A percentile compares a stretch with the other conserved stretches of the same genome.
Evolutionary conservation across 2,329 filamentous ascomycete genomes (phyloP).

Genomic region (Curvularia lunata): DNA sequence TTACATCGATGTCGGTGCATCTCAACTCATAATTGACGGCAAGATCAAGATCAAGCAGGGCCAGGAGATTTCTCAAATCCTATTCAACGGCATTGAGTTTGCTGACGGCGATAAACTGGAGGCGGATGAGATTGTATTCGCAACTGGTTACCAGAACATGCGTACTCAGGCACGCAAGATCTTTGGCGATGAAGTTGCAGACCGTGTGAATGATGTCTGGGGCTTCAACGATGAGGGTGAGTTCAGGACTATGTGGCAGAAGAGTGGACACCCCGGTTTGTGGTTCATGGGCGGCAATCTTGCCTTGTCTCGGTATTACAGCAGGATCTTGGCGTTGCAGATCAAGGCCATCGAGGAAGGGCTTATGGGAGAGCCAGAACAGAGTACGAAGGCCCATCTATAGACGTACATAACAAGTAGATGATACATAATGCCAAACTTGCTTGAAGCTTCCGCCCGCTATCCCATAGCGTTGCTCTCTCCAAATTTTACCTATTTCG

Average conservation of each 20-base stretch:
- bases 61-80: slow-evolving; percentile 46
- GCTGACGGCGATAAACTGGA: slow-evolving; percentile 52
- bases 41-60: slow-evolving; percentile 55
- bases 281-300: slow-evolving; percentile 57
- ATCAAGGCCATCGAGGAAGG: slow-evolving; percentile 52
- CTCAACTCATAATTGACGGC: slow-evolving; percentile 51
- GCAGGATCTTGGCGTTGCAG: slow-evolving; percentile 55
- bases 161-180: slow-evolving; percentile 48
- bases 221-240: slow-evolving; percentile 57
- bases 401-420: neutral
- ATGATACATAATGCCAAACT: neutral
- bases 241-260: slow-evolving; percentile 52
- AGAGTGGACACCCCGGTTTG: slow-evolving; percentile 45
- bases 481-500: slow-evolving; percentile 11
- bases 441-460: neutral
- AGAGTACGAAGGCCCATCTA: slow-evolving; percentile 2
- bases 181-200: slow-evolving; percentile 52
- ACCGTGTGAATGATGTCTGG: slow-evolving; percentile 54
- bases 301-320: slow-evolving; percentile 56
- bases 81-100: slow-evolving; percentile 52
- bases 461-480: neutral
- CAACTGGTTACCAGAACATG: slow-evolving; percentile 57
- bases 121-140: slow-evolving; percentile 56
- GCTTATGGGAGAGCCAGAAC: neutral
- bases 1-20: slow-evolving; percentile 57